These are phyloP conservation scores for Solanum neorickii DNA, from an alignment of 257 asterid species.

Conservation along the genomic window DNA sequence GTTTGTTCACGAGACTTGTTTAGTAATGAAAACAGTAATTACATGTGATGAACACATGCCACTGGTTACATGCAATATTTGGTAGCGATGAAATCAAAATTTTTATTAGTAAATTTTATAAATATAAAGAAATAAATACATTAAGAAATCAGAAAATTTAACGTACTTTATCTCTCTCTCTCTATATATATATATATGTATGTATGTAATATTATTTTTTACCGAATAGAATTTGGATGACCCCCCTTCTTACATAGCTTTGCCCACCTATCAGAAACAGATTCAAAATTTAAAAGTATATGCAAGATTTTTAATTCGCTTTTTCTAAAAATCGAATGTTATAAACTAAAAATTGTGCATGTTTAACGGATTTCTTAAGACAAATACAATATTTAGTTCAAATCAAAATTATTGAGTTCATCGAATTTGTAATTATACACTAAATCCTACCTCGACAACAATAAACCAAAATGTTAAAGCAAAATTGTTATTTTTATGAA, in stretches of 20 bases:
- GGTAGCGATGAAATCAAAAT: not conserved
- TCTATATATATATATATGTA: not conserved
- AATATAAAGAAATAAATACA: not conserved
- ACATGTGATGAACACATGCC: not conserved
- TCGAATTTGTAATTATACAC: not conserved
- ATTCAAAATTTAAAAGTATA: not conserved
- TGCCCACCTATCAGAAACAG: not conserved
- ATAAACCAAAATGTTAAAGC: not conserved
- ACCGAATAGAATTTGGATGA: not conserved
- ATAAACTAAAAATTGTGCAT: not conserved
- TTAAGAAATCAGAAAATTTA: not conserved
- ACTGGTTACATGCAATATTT: not conserved
- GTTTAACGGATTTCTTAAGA: not conserved
- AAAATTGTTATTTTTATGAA: not conserved
- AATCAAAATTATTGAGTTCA: not conserved
- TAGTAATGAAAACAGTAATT: not conserved
- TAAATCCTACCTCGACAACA: not conserved
- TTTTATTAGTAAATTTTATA: not conserved
- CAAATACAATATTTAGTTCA: not conserved
- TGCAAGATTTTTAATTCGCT: not conserved
- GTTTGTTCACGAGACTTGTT: not conserved
- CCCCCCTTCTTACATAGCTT: not conserved
- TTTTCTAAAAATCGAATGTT: not conserved
- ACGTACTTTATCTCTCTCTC: not conserved
- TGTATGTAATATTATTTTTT: not conserved